Conservation (phyloP, 2,329 filamentous ascomycete genomes). For the Alternaria infectoria region DNA sequence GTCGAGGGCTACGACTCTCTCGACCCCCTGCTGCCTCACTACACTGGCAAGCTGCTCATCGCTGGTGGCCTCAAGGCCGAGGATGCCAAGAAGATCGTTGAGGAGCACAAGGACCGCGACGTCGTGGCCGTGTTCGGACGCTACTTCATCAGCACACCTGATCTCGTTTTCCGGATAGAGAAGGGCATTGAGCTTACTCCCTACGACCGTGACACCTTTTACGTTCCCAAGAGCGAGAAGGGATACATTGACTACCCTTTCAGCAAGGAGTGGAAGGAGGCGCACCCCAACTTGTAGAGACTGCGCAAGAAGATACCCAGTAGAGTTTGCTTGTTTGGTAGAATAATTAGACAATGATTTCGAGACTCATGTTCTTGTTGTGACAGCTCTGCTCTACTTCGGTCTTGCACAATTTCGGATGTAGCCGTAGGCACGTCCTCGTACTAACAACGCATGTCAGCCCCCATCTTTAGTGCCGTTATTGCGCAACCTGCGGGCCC, state of each 20-base stretch:
- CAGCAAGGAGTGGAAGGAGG: constrained; percentile 26
- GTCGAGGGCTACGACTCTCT: constrained; percentile 29
- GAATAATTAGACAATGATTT: background rate
- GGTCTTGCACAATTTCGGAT: background rate
- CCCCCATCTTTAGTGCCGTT: background rate
- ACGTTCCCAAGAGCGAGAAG: constrained; percentile 41
- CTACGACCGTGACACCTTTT: constrained; percentile 57
- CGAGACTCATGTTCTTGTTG: accelerated
- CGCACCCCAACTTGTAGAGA: background rate
- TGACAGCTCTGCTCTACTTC: background rate
- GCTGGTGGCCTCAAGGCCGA: constrained; percentile 52
- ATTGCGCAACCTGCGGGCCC: background rate
- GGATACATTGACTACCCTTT: constrained; percentile 52
- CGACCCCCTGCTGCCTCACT: constrained; percentile 33
- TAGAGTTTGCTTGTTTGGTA: background rate
- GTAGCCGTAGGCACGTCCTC: background rate
- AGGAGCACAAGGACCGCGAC: constrained; percentile 53
- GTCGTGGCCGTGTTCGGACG: constrained; percentile 57
- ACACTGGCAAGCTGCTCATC: constrained; percentile 43
- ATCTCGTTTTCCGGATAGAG: constrained; percentile 55
- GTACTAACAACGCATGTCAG: background rate
- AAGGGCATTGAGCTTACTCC: constrained; percentile 52
- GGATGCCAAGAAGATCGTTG: constrained; percentile 45
- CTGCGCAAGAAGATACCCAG: background rate
- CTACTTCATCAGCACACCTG: constrained; percentile 58